These are phyloP conservation scores for Lophiotrema nucula DNA, from an alignment of 495 filamentous ascomycete genomes.

Conservation along the genomic window DNA sequence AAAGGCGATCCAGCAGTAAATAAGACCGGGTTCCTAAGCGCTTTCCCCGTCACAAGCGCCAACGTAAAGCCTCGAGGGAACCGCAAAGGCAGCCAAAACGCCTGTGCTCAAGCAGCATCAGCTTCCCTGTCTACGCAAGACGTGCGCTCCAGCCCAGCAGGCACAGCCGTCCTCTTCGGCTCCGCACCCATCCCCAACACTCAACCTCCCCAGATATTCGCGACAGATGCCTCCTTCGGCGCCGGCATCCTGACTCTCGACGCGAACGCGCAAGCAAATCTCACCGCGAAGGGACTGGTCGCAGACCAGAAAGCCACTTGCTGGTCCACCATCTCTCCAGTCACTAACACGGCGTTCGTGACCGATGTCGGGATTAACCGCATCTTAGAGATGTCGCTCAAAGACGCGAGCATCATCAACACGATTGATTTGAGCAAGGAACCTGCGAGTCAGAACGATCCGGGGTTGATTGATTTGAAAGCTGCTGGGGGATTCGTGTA, in stretches of 20 bases:
- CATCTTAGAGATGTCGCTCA: constrained; percentile 53
- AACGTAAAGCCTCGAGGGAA: neutral
- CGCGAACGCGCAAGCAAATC: neutral
- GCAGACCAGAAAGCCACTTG: constrained; percentile 55
- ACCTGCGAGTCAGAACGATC: constrained; percentile 39
- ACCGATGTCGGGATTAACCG: constrained; percentile 53
- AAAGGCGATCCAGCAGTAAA: constrained; percentile 55
- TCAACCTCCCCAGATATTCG: constrained; percentile 43
- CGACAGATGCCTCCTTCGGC: constrained; percentile 58
- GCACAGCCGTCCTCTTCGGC: constrained; percentile 58
- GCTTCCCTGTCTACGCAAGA: constrained; percentile 32
- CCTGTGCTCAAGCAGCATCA: neutral
- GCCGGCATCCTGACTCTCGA: constrained; percentile 46
- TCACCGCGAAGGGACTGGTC: constrained; percentile 38
- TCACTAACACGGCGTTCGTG: constrained; percentile 52
- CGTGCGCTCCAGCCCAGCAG: constrained; percentile 34
- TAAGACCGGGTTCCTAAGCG: constrained; percentile 55
- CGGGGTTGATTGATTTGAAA: constrained; percentile 56
- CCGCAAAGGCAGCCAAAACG: neutral
- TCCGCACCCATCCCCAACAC: constrained; percentile 45
- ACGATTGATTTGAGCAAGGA: constrained; percentile 44
- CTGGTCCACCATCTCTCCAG: constrained; percentile 49
- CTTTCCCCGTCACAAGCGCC: constrained; percentile 43
- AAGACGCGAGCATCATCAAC: constrained; percentile 45
- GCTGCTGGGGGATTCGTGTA: constrained; percentile 54